phyloP scores from a whole-genome alignment of 2,329 filamentous ascomycete genomes.

The Hirsutella minnesotensis region DNA sequence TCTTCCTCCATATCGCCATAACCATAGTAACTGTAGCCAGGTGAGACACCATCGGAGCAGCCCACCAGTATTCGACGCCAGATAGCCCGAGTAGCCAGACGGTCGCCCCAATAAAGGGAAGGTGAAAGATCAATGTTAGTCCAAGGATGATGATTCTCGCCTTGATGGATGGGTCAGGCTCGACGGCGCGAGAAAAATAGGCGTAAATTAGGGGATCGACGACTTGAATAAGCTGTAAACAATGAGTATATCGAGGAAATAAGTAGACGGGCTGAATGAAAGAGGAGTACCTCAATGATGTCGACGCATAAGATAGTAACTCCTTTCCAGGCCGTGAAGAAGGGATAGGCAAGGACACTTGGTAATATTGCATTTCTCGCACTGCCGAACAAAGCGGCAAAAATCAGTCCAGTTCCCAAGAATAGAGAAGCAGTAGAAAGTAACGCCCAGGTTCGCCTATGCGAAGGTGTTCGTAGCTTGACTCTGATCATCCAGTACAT shows the following conservation, averaged over 20 bases:
- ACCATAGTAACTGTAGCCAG: not conserved
- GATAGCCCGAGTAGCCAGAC: not conserved
- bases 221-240: constrained; percentile 1
- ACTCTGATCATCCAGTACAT: not conserved
- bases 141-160: not conserved
- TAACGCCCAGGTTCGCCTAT: constrained; percentile 1
- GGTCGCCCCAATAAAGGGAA: not conserved
- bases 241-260: not conserved
- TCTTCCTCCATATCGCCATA: not conserved
- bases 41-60: not conserved
- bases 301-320: not conserved
- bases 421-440: not conserved
- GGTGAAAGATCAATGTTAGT: not conserved
- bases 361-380: not conserved
- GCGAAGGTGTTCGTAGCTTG: not conserved
- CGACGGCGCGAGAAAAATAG: not conserved
- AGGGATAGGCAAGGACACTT: not conserved
- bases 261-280: not conserved
- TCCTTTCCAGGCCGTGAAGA: constrained; percentile 1
- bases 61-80: not conserved
- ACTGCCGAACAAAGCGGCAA: not conserved
- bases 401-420: not conserved
- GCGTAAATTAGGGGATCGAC: not conserved
- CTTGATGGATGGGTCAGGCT: not conserved
- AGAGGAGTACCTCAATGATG: not conserved